A percentile compares a stretch with the other conserved stretches of the same genome.
phyloP scores from a whole-genome alignment of 257 asterid species.

The Nicotiana attenuata region DNA sequence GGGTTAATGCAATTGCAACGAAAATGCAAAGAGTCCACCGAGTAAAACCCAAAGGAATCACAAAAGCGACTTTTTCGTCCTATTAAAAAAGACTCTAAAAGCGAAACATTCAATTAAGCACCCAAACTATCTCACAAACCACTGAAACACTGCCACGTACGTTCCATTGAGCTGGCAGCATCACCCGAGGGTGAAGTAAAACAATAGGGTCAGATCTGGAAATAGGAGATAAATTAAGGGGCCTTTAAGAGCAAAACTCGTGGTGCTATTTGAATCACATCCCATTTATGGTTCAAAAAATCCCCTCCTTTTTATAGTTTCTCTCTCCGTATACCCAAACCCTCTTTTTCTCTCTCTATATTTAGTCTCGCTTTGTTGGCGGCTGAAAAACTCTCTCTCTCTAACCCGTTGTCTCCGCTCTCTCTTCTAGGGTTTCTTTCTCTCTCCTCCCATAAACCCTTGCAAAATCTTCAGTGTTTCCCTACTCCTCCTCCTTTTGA shows the following conservation, averaged over 20 bases:
- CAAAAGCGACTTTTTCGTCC: conserved; percentile 31
- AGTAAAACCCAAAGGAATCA: background rate
- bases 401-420: background rate
- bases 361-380: conserved; percentile 26
- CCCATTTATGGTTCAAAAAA: conserved; percentile 24
- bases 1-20: background rate
- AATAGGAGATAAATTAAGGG: conserved; percentile 26
- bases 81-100: background rate
- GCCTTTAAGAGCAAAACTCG: background rate
- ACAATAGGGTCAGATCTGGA: conserved; percentile 16
- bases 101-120: background rate
- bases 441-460: background rate
- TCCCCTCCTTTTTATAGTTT: conserved; percentile 5
- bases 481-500: conserved; percentile 1
- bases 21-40: conserved; percentile 6
- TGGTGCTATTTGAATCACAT: conserved; percentile 35
- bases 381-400: conserved; percentile 29
- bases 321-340: conserved; percentile 43
- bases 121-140: conserved; percentile 9
- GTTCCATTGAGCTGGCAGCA: too few relatives aligned
- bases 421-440: background rate
- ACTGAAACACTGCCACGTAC: conserved; percentile 13
- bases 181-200: conserved; percentile 26
- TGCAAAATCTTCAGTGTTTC: background rate
- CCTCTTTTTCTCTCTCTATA: conserved; percentile 15